Base-by-base conservation (phyloP, 2,329 filamentous ascomycete genomes). In the Penicillium sp. region DNA sequence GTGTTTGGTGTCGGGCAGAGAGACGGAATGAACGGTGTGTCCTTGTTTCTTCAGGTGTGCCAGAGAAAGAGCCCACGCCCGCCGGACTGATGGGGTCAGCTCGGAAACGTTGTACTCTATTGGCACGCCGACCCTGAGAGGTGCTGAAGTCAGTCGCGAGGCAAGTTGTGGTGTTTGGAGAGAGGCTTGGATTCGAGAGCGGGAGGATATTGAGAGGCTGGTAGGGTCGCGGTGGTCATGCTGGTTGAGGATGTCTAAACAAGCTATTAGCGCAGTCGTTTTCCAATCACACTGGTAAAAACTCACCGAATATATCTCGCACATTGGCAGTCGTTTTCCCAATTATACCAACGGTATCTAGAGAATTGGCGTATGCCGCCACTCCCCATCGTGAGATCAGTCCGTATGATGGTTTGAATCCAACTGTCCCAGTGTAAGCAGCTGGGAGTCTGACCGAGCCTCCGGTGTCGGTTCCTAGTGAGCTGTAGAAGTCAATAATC, bases 321-420 rank as follows among this genome's bases (percentile, higher is more conserved):
- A 85, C 76, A 2, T 63, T 65, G n/a, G 63, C 66, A 0, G 81
- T 79, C 3, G 72, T 73, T 41, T 66, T 71, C 1, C 83, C 82
- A 38, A 95, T 59, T 3, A 95, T 75, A 0, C 90, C 90, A 8
- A 96, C 88, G 0, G 90, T 95, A 64, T 96, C 90, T 8, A 96
- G 73, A 2, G 88, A 95, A 67, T 96, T 95, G 8, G 90, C 90
- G 65, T 96, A 96, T 13, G 88, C 85, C 43, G 96, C 81, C 2
- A 96, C 87, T 1, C 90, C 90, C 75, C 83, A 88, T 52, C 90
- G 78, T 39, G 88, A 94, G 28, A 96, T 69, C 71, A 91, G 78
- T 15, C 90, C 90, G 64, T 96, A 96, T 26, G 87, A 93, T 1
- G 90, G 90, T 69, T 96, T 95, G 70, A 90, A 95, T 0, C 90